Evolutionary conservation across 202 grass and related monocot species (phyloP).

Genomic region (Setaria italica): DNA sequence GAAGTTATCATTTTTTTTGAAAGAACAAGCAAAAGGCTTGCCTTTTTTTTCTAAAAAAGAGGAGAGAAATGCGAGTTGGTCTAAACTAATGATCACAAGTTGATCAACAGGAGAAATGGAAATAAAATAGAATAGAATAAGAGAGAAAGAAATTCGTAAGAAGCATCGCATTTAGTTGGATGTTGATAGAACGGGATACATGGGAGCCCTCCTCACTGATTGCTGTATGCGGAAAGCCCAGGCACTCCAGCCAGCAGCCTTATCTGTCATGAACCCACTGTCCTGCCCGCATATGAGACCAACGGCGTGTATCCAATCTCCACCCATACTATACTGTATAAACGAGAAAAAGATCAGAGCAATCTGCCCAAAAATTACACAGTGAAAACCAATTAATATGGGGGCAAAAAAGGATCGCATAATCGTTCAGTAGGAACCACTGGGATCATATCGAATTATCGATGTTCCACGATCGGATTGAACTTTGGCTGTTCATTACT

Average conservation of each 20-base stretch:
- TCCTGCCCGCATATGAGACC: constrained; percentile 38
- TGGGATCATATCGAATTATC: neutral
- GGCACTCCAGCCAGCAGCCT: constrained; percentile 48
- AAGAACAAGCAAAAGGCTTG: neutral
- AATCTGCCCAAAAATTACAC: constrained; percentile 27
- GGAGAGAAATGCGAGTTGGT: neutral
- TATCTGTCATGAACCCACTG: constrained; percentile 57
- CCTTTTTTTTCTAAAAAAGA: neutral
- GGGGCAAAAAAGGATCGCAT: neutral
- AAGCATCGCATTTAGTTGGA: constrained; percentile 46
- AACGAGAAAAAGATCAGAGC: constrained; percentile 2
- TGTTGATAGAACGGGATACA: constrained; percentile 52
- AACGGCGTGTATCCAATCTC: constrained; percentile 35
- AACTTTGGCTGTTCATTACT: constrained; percentile 27
- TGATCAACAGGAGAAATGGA: neutral
- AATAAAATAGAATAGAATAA: neutral
- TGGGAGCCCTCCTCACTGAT: constrained; percentile 57
- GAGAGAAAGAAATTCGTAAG: constrained; percentile 32
- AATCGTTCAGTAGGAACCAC: constrained; percentile 10
- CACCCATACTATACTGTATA: constrained; percentile 30
- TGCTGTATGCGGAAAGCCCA: constrained; percentile 39
- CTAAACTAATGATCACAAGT: neutral
- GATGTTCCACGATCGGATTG: neutral
- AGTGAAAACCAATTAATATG: constrained; percentile 24
- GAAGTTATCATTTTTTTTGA: neutral